These are phyloP conservation scores for Penicillium riverlandense DNA, from an alignment of 495 filamentous ascomycete species.

Conservation along the genomic window DNA sequence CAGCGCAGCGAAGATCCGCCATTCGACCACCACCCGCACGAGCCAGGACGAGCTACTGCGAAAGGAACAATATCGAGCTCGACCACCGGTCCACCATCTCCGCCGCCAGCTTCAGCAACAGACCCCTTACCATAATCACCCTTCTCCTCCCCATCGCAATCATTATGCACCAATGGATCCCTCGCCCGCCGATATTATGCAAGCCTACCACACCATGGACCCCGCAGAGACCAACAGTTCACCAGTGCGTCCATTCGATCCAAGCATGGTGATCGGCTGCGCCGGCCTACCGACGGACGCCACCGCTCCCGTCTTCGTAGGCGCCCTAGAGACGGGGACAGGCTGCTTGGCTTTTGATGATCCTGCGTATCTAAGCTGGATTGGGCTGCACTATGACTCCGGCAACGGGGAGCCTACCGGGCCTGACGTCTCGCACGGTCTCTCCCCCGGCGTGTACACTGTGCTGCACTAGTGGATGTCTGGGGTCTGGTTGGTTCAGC, in stretches of 20 bases:
- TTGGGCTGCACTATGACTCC: not conserved
- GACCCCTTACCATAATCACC: conserved; percentile 1
- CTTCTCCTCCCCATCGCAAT: not conserved
- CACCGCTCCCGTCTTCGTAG: conserved; percentile 13
- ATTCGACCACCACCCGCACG: conserved; percentile 5
- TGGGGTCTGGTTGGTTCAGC: too few species aligned
- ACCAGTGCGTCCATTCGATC: conserved; percentile 10
- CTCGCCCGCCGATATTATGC: too few species aligned
- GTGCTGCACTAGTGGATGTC: too few species aligned
- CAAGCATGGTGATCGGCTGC: conserved; percentile 19
- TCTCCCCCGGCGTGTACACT: conserved; percentile 13
- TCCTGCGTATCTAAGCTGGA: conserved; percentile 15
- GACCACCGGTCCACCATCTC: conserved; percentile 4
- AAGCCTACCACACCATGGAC: too few species aligned
- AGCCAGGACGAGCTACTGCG: conserved; percentile 4
- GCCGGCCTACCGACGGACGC: conserved; percentile 13
- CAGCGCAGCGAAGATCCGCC: conserved; percentile 20
- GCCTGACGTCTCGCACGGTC: conserved; percentile 12
- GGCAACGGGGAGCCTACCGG: conserved; percentile 11
- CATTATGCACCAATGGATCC: too few species aligned
- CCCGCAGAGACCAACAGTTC: too few species aligned
- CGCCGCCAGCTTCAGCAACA: conserved; percentile 6
- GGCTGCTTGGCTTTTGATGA: conserved; percentile 14
- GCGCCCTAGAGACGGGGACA: conserved; percentile 10
- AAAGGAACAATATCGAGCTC: conserved; percentile 12